Conservation (phyloP, 139 green algal species). For the Closterium sp. region DNA sequence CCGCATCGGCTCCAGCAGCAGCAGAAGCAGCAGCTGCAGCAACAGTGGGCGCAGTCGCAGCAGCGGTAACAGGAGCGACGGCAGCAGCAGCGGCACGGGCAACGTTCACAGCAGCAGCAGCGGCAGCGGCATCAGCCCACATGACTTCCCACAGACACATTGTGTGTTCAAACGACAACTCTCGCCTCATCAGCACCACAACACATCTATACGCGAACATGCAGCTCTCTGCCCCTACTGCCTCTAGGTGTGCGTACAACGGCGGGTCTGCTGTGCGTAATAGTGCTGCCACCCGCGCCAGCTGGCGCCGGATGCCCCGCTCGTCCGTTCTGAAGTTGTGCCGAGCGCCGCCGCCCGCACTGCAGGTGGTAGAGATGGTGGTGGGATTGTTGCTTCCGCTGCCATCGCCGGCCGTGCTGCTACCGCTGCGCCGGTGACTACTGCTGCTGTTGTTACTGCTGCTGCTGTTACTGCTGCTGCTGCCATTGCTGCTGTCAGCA, state of each 20-base stretch:
- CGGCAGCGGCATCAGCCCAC: conserved; percentile 35
- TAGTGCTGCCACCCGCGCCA: conserved; percentile 60
- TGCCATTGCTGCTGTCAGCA: background rate
- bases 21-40: background rate
- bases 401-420: background rate
- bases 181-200: conserved; percentile 74
- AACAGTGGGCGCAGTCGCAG: background rate
- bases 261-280: conserved; percentile 58
- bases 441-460: background rate
- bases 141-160: conserved; percentile 44
- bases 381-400: background rate
- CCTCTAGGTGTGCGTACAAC: conserved; percentile 36
- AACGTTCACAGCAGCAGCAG: background rate
- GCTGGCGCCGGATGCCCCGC: conserved; percentile 69
- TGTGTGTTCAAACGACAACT: conserved; percentile 66
- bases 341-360: conserved; percentile 41
- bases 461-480: background rate
- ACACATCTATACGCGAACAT: conserved; percentile 52
- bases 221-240: conserved; percentile 18
- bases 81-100: conserved; percentile 5
- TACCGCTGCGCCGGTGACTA: background rate
- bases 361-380: conserved; percentile 20
- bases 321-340: conserved; percentile 74
- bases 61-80: background rate
- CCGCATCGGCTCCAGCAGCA: background rate